Conservation (phyloP, 2,329 filamentous ascomycete species). For the Akanthomyces muscarius region DNA sequence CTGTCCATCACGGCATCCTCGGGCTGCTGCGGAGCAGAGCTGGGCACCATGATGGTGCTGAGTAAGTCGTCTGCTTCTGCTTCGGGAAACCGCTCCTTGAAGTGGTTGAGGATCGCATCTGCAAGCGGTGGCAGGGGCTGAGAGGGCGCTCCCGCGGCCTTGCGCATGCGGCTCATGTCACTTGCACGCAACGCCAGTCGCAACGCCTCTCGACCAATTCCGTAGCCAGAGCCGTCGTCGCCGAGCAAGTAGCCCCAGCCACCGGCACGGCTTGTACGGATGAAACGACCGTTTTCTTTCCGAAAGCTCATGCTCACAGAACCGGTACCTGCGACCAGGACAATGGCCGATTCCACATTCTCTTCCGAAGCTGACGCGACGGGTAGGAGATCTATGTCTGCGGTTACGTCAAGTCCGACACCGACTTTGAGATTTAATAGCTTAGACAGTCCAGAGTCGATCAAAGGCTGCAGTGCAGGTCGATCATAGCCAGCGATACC, state of each 20-base stretch:
- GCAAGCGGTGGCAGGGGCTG: constrained; percentile 16
- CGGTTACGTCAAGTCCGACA: constrained; percentile 29
- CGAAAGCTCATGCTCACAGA: constrained; percentile 39
- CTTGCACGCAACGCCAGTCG: constrained; percentile 29
- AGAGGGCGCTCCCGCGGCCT: neutral
- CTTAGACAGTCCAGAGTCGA: constrained; percentile 27
- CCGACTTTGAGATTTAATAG: constrained; percentile 27
- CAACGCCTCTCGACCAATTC: constrained; percentile 35
- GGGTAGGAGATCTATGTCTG: constrained; percentile 38
- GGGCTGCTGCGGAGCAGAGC: constrained; percentile 1
- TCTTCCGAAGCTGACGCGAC: constrained; percentile 22
- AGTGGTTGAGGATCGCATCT: constrained; percentile 20
- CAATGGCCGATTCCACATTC: constrained; percentile 26
- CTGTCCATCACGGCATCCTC: constrained; percentile 15
- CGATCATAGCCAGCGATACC: constrained; percentile 39
- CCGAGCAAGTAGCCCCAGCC: constrained; percentile 43
- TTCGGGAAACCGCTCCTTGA: constrained; percentile 17
- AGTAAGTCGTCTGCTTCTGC: constrained; percentile 21
- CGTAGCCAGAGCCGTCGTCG: constrained; percentile 40
- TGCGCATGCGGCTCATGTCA: constrained; percentile 25
- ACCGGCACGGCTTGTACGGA: constrained; percentile 33
- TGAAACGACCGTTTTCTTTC: constrained; percentile 21
- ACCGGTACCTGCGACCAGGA: constrained; percentile 41
- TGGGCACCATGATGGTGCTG: constrained; percentile 21
- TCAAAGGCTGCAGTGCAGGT: constrained; percentile 25